phyloP scores from a whole-genome alignment of 345 rosid species.

The Aquilaria sinensis region DNA sequence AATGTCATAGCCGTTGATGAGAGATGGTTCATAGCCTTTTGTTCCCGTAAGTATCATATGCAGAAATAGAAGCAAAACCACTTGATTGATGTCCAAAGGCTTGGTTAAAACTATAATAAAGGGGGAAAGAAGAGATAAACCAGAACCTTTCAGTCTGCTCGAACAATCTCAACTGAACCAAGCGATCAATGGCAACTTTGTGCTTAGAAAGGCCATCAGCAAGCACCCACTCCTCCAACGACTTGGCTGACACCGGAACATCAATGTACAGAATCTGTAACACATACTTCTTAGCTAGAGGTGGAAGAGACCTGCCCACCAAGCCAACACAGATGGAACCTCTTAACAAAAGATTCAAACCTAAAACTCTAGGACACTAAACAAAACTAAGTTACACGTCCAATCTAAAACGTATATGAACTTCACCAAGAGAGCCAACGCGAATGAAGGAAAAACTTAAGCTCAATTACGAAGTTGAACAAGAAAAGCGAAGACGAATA shows the following conservation, averaged over 20 bases:
- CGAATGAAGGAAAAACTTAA: too few relatives aligned
- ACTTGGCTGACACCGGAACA: constrained; percentile 40
- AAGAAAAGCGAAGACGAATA: neutral
- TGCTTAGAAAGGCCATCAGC: constrained; percentile 73
- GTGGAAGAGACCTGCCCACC: constrained; percentile 72
- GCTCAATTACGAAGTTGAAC: neutral
- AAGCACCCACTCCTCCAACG: constrained; percentile 76
- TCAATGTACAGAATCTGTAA: constrained; percentile 56
- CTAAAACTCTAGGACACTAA: too few relatives aligned
- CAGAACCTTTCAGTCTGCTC: constrained; percentile 48
- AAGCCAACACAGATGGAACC: too few relatives aligned
- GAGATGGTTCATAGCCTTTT: too few relatives aligned
- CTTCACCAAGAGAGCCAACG: too few relatives aligned
- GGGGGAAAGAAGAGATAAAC: neutral
- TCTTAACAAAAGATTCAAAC: too few relatives aligned
- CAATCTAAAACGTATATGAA: too few relatives aligned
- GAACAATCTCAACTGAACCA: constrained; percentile 66
- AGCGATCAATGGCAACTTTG: constrained; percentile 66
- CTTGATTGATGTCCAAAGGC: neutral
- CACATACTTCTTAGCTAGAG: constrained; percentile 87
- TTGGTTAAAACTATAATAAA: neutral
- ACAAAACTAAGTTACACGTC: too few relatives aligned
- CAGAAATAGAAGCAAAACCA: neutral
- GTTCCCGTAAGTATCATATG: too few relatives aligned
- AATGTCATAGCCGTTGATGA: too few relatives aligned